These are phyloP conservation scores for Cicer yamashitae DNA, from an alignment of 306 rosid genomes.

Conservation along the genomic window DNA sequence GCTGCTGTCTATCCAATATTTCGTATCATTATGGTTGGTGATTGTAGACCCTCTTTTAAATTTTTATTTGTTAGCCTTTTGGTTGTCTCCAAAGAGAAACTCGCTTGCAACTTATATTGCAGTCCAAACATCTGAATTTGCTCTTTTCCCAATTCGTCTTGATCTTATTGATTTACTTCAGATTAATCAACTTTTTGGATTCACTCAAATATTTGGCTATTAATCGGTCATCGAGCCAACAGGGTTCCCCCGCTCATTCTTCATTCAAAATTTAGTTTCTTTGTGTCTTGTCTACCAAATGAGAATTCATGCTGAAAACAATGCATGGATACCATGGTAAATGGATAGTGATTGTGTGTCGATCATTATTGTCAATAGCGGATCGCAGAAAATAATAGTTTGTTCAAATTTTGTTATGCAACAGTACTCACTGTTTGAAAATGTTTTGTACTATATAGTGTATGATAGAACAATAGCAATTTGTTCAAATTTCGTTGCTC, in stretches of 20 bases:
- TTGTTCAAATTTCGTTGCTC: no score
- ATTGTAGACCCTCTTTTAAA: neutral
- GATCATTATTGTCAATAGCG: no score
- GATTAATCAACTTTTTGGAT: conserved; percentile 1
- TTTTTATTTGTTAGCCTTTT: neutral
- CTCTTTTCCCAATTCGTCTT: neutral
- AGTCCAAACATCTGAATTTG: neutral
- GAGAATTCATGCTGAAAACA: neutral
- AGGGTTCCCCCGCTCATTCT: neutral
- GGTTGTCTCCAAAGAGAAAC: neutral
- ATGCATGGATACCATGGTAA: conserved; percentile 19
- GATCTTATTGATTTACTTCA: conserved; percentile 3
- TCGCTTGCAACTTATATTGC: neutral
- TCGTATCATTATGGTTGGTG: neutral
- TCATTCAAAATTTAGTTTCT: neutral
- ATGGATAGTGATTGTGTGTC: neutral
- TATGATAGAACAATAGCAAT: no score
- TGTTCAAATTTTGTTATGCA: no score
- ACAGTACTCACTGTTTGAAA: no score
- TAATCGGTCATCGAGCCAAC: neutral
- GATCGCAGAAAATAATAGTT: no score
- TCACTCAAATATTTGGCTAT: conserved; percentile 8
- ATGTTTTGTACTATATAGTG: no score
- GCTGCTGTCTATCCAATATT: neutral
- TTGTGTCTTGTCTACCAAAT: neutral